These are phyloP conservation scores for Pyrus hybrid DNA, from an alignment of 331 rosid species.

Conservation along the genomic window DNA sequence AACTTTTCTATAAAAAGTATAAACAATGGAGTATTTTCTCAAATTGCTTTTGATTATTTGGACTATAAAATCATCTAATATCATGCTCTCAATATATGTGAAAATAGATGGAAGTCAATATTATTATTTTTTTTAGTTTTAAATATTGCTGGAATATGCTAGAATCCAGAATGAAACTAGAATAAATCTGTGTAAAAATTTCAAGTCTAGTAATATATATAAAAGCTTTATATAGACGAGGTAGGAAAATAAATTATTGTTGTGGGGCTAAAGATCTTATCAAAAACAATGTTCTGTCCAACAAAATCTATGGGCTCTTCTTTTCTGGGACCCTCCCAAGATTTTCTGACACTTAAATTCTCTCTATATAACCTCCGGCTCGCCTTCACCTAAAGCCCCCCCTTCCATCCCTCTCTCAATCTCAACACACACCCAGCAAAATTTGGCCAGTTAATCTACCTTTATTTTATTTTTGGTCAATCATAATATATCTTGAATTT, in stretches of 20 bases:
- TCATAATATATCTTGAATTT: not conserved
- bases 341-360: slow-evolving; percentile 40
- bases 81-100: not conserved
- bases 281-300: slow-evolving; percentile 49
- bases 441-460: slow-evolving; percentile 1
- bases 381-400: slow-evolving; percentile 22
- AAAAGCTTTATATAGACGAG: not conserved
- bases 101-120: not conserved
- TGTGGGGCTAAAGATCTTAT: slow-evolving; percentile 74
- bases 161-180: not conserved
- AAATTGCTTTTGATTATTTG: not conserved
- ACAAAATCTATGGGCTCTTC: slow-evolving; percentile 61
- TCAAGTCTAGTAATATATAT: no score
- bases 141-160: not conserved
- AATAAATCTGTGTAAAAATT: not conserved
- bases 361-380: slow-evolving; percentile 61
- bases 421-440: not conserved
- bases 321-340: slow-evolving; percentile 71
- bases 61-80: not conserved
- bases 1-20: no score
- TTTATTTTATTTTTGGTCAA: not conserved
- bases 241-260: slow-evolving; percentile 20
- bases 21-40: not conserved
- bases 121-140: not conserved
- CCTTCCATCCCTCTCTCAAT: slow-evolving; percentile 1